Evolutionary conservation across 2,329 filamentous ascomycete genomes (phyloP), one percentile per base, ranked within the genome.

Genomic region (Penicillium sp.): DNA sequence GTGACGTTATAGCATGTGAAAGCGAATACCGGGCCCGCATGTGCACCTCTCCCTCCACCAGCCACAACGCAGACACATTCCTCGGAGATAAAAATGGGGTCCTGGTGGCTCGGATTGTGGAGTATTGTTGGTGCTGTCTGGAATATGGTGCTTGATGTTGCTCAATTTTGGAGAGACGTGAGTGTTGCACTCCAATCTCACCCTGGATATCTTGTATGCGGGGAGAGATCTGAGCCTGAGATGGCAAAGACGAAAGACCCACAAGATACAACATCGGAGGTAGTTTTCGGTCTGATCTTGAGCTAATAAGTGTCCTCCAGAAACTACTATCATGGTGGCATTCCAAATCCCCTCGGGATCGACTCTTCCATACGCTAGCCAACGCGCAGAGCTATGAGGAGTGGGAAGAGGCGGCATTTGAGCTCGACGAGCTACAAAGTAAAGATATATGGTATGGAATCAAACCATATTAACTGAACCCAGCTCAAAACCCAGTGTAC

Each of bases 391-490:
- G 82, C 26, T 96, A 88, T 69, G 89, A 94, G 68, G 88, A 94
- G 70, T 97, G 92, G 91, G 88, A 93, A 70, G 86, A 87, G 62
- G 86, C 88, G n/a, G 90, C 92, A 1, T 83, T 89, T 61, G 84
- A 89, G 66, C 82, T 96, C n/a, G 92, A 96, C 72, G 87, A 88
- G 66, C 79, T 90, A 18, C 80, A 92, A n/a, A 87, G 87, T 40
- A 85, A 92, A 63, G 90, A 95, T 74, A 74, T 92, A 59, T 96
- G 90, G 90, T 89, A 60, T 53, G 46, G 10, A 6, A 26, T 11
- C 22, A 38, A 31, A 20, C 16, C 5, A 10, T 39, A 11, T 8
- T 2, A 22, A 26, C 16, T 1, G 34, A 49, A 35, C 14, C n/a
- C 32, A 14, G 6, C 55, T 56, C 42, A n/a, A 50, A 18, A 20